Percentiles rank a stretch among this genome's conserved stretches.
phyloP scores from a whole-genome alignment of 106 monocot species.

The Phalaenopsis equestris region DNA sequence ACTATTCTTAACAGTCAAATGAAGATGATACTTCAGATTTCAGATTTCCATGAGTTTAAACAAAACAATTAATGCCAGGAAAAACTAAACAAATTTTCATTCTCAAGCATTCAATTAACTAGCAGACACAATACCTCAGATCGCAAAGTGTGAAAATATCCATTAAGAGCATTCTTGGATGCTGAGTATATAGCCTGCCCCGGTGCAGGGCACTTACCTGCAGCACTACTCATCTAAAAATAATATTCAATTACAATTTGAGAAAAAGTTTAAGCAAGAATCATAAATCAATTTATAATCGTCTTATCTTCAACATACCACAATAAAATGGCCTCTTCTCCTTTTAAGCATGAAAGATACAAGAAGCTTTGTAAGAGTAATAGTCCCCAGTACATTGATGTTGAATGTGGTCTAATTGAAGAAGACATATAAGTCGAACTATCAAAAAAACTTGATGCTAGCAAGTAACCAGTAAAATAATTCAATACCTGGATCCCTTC shows the following conservation, averaged over 20 bases:
- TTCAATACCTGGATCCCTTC: constrained; percentile 41
- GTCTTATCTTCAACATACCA: constrained; percentile 36
- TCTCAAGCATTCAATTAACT: constrained; percentile 6
- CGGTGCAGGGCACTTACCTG: constrained; percentile 87
- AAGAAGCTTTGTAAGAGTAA: constrained; percentile 75
- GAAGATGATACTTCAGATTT: not conserved
- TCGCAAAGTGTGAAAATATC: constrained; percentile 85
- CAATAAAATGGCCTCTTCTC: constrained; percentile 83
- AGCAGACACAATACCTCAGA: constrained; percentile 64
- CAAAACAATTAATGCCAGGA: not conserved
- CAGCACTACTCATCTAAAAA: constrained; percentile 83
- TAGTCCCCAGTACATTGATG: constrained; percentile 80
- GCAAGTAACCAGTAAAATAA: not conserved
- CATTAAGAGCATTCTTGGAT: constrained; percentile 92
- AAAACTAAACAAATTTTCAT: not conserved
- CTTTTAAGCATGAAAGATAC: constrained; percentile 86
- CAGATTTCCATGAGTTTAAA: not conserved
- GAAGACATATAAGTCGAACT: not conserved
- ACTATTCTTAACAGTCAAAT: not conserved
- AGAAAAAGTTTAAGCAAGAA: not conserved
- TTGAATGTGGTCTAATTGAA: constrained; percentile 60
- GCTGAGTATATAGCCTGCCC: constrained; percentile 93
- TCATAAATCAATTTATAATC: not conserved
- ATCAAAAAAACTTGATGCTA: not conserved
- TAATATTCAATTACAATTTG: constrained; percentile 11